phyloP scores from a whole-genome alignment of 1,284 basidiomycete genomes.

The Cystobasidium pallidum region DNA sequence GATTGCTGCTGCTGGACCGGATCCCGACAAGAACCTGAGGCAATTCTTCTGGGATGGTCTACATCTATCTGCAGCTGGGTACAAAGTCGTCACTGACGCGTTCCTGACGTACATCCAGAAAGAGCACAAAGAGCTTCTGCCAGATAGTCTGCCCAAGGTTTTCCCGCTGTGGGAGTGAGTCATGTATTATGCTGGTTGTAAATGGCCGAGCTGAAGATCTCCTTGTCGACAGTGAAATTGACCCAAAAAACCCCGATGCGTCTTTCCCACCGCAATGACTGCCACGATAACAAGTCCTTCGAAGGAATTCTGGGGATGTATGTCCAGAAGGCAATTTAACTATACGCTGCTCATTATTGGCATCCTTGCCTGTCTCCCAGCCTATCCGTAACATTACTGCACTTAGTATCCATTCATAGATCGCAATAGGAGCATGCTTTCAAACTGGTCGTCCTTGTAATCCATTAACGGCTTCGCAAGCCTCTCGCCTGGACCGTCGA shows the following conservation, averaged over 20 bases:
- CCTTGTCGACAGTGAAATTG: slow-evolving; percentile 29
- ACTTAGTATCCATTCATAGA: neutral
- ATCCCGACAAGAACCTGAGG: slow-evolving; percentile 41
- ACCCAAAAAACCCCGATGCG: slow-evolving; percentile 39
- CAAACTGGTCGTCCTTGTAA: slow-evolving; percentile 38
- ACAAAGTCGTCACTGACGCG: slow-evolving; percentile 57
- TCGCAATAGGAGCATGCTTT: slow-evolving; percentile 30
- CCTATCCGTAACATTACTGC: neutral
- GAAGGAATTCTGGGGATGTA: no score
- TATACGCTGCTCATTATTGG: neutral
- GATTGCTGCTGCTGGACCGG: slow-evolving; percentile 40
- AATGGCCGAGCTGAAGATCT: neutral
- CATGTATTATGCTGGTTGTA: neutral
- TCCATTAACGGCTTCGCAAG: slow-evolving; percentile 8
- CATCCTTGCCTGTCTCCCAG: neutral
- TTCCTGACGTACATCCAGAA: slow-evolving; percentile 40
- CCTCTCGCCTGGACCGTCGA: neutral
- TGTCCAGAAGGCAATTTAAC: no score
- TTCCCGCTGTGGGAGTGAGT: slow-evolving; percentile 50
- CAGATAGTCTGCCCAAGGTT: slow-evolving; percentile 47
- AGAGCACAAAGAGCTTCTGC: slow-evolving; percentile 49
- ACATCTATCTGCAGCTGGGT: slow-evolving; percentile 73
- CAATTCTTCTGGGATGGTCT: slow-evolving; percentile 66
- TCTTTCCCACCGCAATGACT: slow-evolving; percentile 24
- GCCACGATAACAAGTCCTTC: no score